Evolutionary conservation across 2,329 filamentous ascomycete species (phyloP).

Genomic region (Talaromyces sp.): DNA sequence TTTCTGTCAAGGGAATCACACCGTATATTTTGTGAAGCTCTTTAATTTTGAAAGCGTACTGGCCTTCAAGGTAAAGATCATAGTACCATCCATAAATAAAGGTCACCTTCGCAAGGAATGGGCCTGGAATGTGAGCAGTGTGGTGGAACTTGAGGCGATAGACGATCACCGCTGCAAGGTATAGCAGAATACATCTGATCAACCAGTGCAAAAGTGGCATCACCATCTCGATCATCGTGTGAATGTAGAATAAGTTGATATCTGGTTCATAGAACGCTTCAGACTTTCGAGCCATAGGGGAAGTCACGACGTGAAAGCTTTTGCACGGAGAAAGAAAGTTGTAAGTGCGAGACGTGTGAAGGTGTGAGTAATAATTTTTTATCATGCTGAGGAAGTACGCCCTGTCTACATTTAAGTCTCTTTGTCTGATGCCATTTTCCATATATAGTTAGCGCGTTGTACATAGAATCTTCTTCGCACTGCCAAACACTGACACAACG

Average conservation of each 20-base stretch:
- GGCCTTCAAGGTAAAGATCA: constrained; percentile 23
- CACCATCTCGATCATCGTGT: background rate
- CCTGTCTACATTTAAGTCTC: background rate
- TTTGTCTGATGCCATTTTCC: background rate
- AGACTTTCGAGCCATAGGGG: background rate
- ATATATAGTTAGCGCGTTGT: background rate
- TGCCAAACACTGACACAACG: background rate
- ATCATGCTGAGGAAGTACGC: background rate
- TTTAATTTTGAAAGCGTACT: constrained; percentile 25
- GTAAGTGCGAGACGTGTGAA: background rate
- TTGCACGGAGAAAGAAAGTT: background rate
- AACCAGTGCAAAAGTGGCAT: background rate
- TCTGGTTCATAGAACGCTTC: background rate
- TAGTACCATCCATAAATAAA: constrained; percentile 30
- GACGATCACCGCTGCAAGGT: constrained; percentile 12
- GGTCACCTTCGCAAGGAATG: constrained; percentile 30
- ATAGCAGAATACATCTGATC: background rate
- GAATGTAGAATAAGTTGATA: background rate
- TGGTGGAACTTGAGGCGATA: constrained; percentile 31
- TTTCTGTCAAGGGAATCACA: constrained; percentile 21
- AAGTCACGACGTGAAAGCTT: background rate
- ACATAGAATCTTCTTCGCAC: background rate
- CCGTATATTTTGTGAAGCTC: constrained; percentile 28
- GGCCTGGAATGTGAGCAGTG: constrained; percentile 31
- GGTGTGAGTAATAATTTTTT: background rate